These are phyloP conservation scores for Aspergillaceae sp. DNA, from an alignment of 2,329 filamentous ascomycete genomes.

Conservation along the genomic window DNA sequence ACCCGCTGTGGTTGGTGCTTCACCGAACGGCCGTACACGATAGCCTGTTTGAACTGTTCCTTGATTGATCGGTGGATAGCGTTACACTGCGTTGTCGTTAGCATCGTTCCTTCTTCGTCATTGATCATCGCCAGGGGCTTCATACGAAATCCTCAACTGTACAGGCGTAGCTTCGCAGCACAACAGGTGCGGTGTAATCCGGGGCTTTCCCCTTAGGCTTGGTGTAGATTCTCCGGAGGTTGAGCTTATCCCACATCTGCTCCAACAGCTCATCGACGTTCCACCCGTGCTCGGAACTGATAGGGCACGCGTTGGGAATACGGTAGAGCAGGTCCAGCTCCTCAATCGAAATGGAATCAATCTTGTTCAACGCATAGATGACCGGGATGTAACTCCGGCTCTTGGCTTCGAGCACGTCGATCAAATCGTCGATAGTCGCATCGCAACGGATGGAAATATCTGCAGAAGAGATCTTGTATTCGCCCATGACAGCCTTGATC, in stretches of 20 bases:
- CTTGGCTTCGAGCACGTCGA: conserved; percentile 91
- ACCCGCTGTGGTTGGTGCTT: conserved; percentile 98
- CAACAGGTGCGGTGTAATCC: conserved; percentile 86
- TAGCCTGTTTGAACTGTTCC: conserved; percentile 88
- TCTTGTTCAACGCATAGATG: conserved; percentile 98
- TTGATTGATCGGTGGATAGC: conserved; percentile 92
- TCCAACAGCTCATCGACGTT: conserved; percentile 96
- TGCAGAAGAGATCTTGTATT: conserved; percentile 92
- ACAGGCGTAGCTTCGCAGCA: conserved; percentile 70
- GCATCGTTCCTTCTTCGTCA: conserved; percentile 10
- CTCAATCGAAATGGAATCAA: conserved; percentile 95
- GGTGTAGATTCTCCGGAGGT: conserved; percentile 85
- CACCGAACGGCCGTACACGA: conserved; percentile 95
- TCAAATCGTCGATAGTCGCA: conserved; percentile 92
- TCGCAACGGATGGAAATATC: conserved; percentile 98
- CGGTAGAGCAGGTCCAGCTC: conserved; percentile 93
- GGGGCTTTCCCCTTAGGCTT: conserved; percentile 94
- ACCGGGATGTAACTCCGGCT: conserved; percentile 96
- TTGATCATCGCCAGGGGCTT: conserved; percentile 16
- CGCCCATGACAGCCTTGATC: conserved; percentile 94
- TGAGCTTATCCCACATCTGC: conserved; percentile 97
- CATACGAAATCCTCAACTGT: conserved; percentile 96
- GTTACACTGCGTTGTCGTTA: conserved; percentile 63
- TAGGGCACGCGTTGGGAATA: conserved; percentile 93
- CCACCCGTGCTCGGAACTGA: conserved; percentile 96